Evolutionary conservation across 176 grass and related monocot genomes (phyloP).

Genomic region (Coix lacrymajobi): DNA sequence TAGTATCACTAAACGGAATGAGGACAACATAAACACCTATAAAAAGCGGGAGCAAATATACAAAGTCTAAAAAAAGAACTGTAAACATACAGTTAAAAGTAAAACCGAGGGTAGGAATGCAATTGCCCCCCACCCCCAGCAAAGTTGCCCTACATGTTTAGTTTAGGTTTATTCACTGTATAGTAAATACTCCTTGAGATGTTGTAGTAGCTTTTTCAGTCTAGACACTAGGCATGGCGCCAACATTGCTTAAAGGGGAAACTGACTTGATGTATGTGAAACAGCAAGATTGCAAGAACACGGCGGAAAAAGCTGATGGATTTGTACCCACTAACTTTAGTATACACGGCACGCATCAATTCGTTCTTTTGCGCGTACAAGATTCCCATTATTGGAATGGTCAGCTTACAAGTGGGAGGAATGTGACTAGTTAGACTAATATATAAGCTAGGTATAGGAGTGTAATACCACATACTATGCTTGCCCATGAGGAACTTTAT

Average conservation of each 20-base stretch:
- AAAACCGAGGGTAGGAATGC: too few species aligned
- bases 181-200: not conserved
- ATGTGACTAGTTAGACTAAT: not conserved
- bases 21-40: too few species aligned
- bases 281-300: not conserved
- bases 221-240: not conserved
- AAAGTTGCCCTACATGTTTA: not conserved
- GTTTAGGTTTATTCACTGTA: not conserved
- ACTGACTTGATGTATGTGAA: conserved; percentile 12
- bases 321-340: conserved; percentile 24
- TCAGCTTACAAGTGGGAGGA: not conserved
- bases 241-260: not conserved
- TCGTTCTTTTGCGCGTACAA: not conserved
- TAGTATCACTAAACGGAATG: too few species aligned
- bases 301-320: conserved; percentile 12
- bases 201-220: not conserved
- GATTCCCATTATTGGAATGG: conserved; percentile 15
- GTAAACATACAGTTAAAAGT: too few species aligned
- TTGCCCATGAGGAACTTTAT: not conserved
- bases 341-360: not conserved
- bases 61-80: too few species aligned
- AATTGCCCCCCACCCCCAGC: too few species aligned
- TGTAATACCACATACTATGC: not conserved
- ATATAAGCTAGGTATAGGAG: not conserved
- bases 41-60: too few species aligned